Evolutionary conservation across 2,329 filamentous ascomycete genomes (phyloP).

Genomic region (Escovopsis sp.): DNA sequence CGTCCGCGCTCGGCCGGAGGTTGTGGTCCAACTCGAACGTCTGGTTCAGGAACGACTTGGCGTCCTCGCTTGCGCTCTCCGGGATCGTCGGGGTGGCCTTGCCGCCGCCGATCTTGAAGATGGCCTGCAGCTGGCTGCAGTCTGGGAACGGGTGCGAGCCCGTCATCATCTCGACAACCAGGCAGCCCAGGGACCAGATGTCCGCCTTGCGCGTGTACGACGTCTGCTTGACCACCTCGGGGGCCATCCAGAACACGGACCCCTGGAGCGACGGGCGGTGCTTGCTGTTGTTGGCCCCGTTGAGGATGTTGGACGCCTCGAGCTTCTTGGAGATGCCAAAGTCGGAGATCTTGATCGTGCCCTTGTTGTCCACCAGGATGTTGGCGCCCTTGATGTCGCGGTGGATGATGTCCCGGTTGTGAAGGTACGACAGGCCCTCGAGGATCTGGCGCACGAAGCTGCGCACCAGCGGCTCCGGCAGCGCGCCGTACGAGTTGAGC

Average conservation of each 20-base stretch:
- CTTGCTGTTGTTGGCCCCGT: conserved; percentile 50
- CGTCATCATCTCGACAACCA: conserved; percentile 99
- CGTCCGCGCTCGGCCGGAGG: conserved; percentile 79
- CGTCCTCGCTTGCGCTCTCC: conserved; percentile 71
- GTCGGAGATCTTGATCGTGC: conserved; percentile 97
- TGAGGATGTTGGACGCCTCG: conserved; percentile 75
- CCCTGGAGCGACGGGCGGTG: conserved; percentile 75
- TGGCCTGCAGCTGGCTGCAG: conserved; percentile 91
- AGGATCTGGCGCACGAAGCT: conserved; percentile 97
- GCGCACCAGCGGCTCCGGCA: conserved; percentile 83
- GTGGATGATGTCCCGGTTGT: conserved; percentile 91
- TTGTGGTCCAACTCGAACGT: conserved; percentile 96
- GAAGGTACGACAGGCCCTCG: conserved; percentile 80
- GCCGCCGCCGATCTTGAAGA: conserved; percentile 92
- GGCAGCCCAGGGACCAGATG: conserved; percentile 93
- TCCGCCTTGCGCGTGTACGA: conserved; percentile 97
- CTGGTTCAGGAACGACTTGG: conserved; percentile 65
- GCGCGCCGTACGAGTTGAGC: conserved; percentile 94
- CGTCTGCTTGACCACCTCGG: conserved; percentile 94
- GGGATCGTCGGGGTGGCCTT: conserved; percentile 81
- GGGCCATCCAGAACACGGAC: conserved; percentile 99
- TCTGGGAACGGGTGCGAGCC: conserved; percentile 92
- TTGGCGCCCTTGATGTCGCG: conserved; percentile 98
- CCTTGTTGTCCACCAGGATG: conserved; percentile 97
- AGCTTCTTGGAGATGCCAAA: conserved; percentile 98